Evolutionary conservation across 225 moss, liverwort and hornwort genomes (phyloP).

Genomic region (Neckera pumila): DNA sequence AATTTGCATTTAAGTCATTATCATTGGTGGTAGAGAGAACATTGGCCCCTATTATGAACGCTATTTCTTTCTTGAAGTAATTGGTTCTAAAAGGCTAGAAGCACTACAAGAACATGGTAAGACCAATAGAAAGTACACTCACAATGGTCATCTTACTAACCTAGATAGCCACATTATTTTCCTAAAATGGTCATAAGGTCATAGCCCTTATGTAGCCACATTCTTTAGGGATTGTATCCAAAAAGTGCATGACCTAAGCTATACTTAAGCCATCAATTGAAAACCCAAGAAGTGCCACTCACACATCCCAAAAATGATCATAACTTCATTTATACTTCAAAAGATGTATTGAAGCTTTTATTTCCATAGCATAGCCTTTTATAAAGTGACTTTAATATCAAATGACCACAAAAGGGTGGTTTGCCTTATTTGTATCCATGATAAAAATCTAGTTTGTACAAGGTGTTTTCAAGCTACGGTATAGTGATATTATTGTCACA

Average conservation of each 20-base stretch:
- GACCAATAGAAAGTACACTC: no score
- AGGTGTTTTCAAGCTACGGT: fast-evolving
- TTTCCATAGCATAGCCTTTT: no score
- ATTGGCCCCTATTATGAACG: no score
- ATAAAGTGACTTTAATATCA: no score
- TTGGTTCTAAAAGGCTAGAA: no score
- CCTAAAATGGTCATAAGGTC: neutral
- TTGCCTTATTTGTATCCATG: neutral
- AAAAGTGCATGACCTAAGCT: neutral
- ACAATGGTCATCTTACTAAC: neutral
- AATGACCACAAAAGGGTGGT: neutral
- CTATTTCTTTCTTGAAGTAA: no score
- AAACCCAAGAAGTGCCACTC: neutral
- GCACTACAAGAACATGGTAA: no score
- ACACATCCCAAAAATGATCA: neutral
- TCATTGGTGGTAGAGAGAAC: no score
- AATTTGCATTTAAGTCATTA: no score
- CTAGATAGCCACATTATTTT: neutral
- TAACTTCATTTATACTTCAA: neutral
- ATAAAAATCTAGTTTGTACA: neutral
- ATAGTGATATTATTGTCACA: no score
- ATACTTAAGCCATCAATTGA: neutral
- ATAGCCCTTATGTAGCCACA: neutral
- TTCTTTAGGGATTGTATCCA: neutral
- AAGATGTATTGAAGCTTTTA: neutral